phyloP scores from a whole-genome alignment of 306 rosid genomes.

The Calophaca sinica region DNA sequence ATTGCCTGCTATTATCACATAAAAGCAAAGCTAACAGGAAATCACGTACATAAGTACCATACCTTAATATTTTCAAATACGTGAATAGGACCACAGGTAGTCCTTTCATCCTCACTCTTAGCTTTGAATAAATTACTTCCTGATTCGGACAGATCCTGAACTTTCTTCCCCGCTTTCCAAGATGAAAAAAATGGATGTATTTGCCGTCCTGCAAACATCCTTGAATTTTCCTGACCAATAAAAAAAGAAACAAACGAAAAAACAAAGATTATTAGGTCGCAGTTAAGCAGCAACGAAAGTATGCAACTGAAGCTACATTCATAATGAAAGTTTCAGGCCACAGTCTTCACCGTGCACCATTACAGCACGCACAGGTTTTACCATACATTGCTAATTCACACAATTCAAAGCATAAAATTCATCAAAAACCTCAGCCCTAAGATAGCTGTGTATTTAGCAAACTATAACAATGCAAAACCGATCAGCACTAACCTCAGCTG shows the following conservation, averaged over 20 bases:
- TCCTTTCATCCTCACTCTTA: constrained; percentile 45
- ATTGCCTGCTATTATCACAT: neutral
- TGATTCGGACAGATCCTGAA: constrained; percentile 51
- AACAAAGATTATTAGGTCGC: constrained; percentile 29
- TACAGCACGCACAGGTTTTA: neutral
- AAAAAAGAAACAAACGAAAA: neutral
- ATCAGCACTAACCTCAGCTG: constrained; percentile 62
- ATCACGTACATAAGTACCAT: constrained; percentile 29
- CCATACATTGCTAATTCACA: neutral
- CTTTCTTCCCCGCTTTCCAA: constrained; percentile 61
- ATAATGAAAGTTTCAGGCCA: constrained; percentile 17
- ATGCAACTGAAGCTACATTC: constrained; percentile 11
- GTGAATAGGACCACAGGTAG: constrained; percentile 68
- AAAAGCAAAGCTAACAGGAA: constrained; percentile 26
- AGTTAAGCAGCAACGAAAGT: neutral
- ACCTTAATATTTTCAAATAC: constrained; percentile 77
- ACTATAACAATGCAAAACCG: neutral
- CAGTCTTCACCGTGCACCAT: neutral
- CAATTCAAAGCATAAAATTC: constrained; percentile 32
- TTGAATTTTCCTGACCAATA: constrained; percentile 79
- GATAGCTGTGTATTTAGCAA: neutral
- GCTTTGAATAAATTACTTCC: constrained; percentile 41
- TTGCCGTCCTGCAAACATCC: constrained; percentile 76
- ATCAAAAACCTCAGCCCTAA: neutral
- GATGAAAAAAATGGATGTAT: constrained; percentile 79